phyloP scores from a whole-genome alignment of 495 filamentous ascomycete genomes.

The Venustampulla echinocandica region DNA sequence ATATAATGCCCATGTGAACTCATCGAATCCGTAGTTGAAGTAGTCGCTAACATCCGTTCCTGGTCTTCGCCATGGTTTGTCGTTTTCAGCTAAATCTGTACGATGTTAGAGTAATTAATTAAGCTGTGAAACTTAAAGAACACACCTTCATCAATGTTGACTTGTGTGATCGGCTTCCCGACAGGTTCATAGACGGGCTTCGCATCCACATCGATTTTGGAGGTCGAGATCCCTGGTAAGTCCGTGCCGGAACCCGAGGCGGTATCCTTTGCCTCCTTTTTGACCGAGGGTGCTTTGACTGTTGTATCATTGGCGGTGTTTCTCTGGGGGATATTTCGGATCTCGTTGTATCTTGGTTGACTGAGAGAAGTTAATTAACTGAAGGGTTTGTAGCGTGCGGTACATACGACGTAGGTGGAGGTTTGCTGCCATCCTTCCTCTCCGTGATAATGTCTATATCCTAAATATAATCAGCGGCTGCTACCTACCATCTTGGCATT shows the following conservation, averaged over 20 bases:
- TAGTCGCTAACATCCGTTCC: constrained; percentile 95
- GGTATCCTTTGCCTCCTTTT: constrained; percentile 32
- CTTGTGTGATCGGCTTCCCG: constrained; percentile 72
- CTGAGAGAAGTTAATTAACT: constrained; percentile 21
- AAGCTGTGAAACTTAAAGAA: background rate
- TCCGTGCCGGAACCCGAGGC: constrained; percentile 27
- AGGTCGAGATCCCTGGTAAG: constrained; percentile 53
- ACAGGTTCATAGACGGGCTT: constrained; percentile 66
- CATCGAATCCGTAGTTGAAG: constrained; percentile 99
- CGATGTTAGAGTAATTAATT: constrained; percentile 4
- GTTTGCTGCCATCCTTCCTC: constrained; percentile 63
- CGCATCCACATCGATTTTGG: constrained; percentile 75
- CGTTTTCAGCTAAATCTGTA: constrained; percentile 64
- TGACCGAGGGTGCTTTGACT: constrained; percentile 31
- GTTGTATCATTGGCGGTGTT: constrained; percentile 44
- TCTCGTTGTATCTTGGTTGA: constrained; percentile 48
- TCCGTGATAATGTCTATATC: constrained; percentile 96
- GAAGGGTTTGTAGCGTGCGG: background rate
- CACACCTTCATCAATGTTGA: constrained; percentile 67
- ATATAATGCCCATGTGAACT: constrained; percentile 97
- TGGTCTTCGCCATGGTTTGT: constrained; percentile 92
- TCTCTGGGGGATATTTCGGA: constrained; percentile 59
- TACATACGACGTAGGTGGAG: constrained; percentile 53
- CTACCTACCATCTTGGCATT: background rate
- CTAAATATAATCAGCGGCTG: constrained; percentile 33